Conservation (phyloP, 352 stramenopile genomes). For the Phytophthora litchii region DNA sequence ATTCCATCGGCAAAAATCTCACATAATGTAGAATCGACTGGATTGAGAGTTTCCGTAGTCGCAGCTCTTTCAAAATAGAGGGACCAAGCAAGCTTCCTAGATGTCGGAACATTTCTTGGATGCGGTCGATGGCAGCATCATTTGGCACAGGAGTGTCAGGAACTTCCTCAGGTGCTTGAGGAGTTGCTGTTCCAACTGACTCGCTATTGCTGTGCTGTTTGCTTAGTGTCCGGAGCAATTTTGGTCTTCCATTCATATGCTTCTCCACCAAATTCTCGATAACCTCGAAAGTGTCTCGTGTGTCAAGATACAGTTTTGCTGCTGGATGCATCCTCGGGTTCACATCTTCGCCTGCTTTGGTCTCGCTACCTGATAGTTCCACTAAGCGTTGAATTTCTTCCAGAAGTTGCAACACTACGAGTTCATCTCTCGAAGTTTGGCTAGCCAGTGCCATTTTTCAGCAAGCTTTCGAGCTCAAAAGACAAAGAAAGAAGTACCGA, state of each 20-base stretch:
- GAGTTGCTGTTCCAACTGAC: background rate
- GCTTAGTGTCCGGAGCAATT: slow-evolving; percentile 63
- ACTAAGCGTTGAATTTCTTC: slow-evolving; percentile 67
- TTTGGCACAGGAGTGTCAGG: slow-evolving; percentile 23
- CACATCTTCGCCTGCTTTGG: slow-evolving; percentile 18
- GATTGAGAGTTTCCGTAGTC: slow-evolving; percentile 59
- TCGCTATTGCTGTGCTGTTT: slow-evolving; percentile 33
- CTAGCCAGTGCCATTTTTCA: slow-evolving; percentile 14
- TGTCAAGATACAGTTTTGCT: slow-evolving; percentile 79
- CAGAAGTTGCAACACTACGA: slow-evolving; percentile 74
- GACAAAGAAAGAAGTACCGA: slow-evolving; percentile 4
- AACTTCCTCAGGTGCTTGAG: background rate
- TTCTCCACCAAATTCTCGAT: slow-evolving; percentile 65
- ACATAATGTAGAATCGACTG: slow-evolving; percentile 65
- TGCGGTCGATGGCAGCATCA: slow-evolving; percentile 57
- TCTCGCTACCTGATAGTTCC: slow-evolving; percentile 22
- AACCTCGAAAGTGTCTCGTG: slow-evolving; percentile 72
- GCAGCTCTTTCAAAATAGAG: slow-evolving; percentile 58
- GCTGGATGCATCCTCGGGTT: slow-evolving; percentile 59
- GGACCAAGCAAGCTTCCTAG: slow-evolving; percentile 54
- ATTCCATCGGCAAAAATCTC: slow-evolving; percentile 62
- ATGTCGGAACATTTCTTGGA: slow-evolving; percentile 76
- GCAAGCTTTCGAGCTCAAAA: slow-evolving; percentile 4
- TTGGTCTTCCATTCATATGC: slow-evolving; percentile 45
- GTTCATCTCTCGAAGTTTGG: slow-evolving; percentile 40